Percentiles rank a stretch among this genome's conserved stretches.
Conservation (phyloP, 2,329 filamentous ascomycete genomes). For the Boeremia exigua region DNA sequence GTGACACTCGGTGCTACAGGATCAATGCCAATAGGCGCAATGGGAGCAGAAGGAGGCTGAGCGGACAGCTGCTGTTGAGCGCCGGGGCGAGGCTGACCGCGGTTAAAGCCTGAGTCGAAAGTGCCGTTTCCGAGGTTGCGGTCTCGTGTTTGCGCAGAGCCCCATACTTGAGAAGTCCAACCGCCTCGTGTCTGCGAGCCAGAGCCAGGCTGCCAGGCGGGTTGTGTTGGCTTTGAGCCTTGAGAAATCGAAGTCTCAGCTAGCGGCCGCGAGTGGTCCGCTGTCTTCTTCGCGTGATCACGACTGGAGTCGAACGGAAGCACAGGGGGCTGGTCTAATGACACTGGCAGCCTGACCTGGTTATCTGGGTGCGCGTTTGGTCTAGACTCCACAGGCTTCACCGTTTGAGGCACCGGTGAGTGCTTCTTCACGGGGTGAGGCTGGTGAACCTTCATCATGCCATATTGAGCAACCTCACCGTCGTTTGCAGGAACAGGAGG, state of each 20-base stretch:
- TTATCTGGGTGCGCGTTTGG: slow-evolving; percentile 28
- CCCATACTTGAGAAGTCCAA: slow-evolving; percentile 70
- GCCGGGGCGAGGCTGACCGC: slow-evolving; percentile 52
- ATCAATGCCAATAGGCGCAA: slow-evolving; percentile 33
- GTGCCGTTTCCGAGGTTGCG: slow-evolving; percentile 78
- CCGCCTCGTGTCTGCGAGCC: slow-evolving; percentile 31
- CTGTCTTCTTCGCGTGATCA: slow-evolving; percentile 25
- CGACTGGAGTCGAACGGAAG: slow-evolving; percentile 28
- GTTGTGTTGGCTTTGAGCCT: slow-evolving; percentile 32
- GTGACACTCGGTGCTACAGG: slow-evolving; percentile 21
- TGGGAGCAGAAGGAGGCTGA: slow-evolving; percentile 31
- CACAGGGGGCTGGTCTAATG: slow-evolving; percentile 24
- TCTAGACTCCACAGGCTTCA: slow-evolving; percentile 26
- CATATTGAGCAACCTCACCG: slow-evolving; percentile 65
- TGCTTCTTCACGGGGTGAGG: slow-evolving; percentile 56
- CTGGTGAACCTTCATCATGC: slow-evolving; percentile 67
- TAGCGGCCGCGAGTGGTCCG: slow-evolving; percentile 23
- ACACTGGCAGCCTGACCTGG: slow-evolving; percentile 25
- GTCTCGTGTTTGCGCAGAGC: slow-evolving; percentile 69
- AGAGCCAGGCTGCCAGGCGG: slow-evolving; percentile 37
- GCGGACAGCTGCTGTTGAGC: slow-evolving; percentile 34
- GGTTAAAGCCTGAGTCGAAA: slow-evolving; percentile 68
- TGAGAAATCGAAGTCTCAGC: slow-evolving; percentile 23
- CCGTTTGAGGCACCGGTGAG: slow-evolving; percentile 20
- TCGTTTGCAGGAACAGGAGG: slow-evolving; percentile 64